Evolutionary conservation across 2,329 filamentous ascomycete genomes (phyloP).

Genomic region (Hypomyces perniciosus): DNA sequence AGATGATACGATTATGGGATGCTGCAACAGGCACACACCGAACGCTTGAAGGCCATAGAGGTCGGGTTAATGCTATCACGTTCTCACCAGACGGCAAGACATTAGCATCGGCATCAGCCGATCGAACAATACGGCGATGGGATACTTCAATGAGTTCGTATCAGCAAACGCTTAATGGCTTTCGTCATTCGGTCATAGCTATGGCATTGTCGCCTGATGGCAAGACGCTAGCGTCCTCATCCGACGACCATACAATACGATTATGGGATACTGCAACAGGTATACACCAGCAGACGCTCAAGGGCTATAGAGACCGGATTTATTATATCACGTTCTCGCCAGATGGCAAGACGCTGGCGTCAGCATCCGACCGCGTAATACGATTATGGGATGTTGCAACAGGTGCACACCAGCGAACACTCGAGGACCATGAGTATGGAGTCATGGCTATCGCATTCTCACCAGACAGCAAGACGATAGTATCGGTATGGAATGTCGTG

Average conservation of each 20-base stretch:
- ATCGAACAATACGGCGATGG: constrained; percentile 17
- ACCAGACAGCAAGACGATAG: too few relatives aligned
- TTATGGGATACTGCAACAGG: constrained; percentile 13
- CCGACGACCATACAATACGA: constrained; percentile 11
- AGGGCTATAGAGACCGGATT: neutral
- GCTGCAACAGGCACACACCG: neutral
- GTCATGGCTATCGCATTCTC: too few relatives aligned
- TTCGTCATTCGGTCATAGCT: constrained; percentile 10
- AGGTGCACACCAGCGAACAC: neutral
- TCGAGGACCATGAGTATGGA: too few relatives aligned
- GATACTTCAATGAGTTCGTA: constrained; percentile 8
- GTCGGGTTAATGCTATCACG: constrained; percentile 8
- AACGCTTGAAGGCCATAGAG: constrained; percentile 10
- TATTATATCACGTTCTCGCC: neutral
- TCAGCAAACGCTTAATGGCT: constrained; percentile 16
- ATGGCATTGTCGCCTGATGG: constrained; percentile 17
- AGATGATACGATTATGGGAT: constrained; percentile 16
- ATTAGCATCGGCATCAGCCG: constrained; percentile 16
- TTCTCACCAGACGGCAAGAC: constrained; percentile 17
- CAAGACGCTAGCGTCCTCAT: constrained; percentile 14
- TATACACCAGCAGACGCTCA: neutral
- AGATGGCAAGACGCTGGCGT: neutral
- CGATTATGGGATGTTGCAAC: constrained; percentile 6
- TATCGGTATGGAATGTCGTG: too few relatives aligned
- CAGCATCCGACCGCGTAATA: constrained; percentile 1